Percentiles rank a stretch among this genome's conserved stretches.
These are phyloP conservation scores for Lachnellula subtilissima DNA, from an alignment of 2,329 filamentous ascomycete species.

Conservation along the genomic window DNA sequence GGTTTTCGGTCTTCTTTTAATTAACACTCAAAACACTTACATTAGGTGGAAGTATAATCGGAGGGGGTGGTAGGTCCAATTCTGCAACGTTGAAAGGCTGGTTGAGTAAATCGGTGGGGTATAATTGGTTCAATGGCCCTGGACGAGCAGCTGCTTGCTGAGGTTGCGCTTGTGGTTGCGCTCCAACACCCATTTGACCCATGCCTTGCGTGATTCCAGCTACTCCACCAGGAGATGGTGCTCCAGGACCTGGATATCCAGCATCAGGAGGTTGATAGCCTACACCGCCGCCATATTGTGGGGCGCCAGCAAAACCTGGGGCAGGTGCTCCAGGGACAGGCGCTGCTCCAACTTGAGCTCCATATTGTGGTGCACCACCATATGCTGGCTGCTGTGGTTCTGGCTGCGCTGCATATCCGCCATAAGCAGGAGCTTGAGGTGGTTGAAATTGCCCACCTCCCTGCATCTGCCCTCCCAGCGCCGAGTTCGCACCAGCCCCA, in stretches of 20 bases:
- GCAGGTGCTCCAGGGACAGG: constrained; percentile 34
- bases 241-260: constrained; percentile 56
- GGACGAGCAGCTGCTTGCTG: constrained; percentile 47
- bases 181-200: constrained; percentile 64
- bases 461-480: constrained; percentile 60
- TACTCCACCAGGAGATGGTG: constrained; percentile 39
- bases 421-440: constrained; percentile 34
- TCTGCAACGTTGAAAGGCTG: constrained; percentile 94
- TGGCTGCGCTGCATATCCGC: constrained; percentile 29
- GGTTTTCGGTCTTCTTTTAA: neutral
- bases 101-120: constrained; percentile 84
- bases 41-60: constrained; percentile 85
- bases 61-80: constrained; percentile 84
- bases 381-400: constrained; percentile 28
- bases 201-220: constrained; percentile 78
- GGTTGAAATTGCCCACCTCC: constrained; percentile 42
- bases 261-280: constrained; percentile 65
- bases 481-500: constrained; percentile 78
- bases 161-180: constrained; percentile 38
- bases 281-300: constrained; percentile 39
- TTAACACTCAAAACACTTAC: constrained; percentile 51
- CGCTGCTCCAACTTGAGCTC: constrained; percentile 32
- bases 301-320: constrained; percentile 30
- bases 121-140: constrained; percentile 74
- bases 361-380: constrained; percentile 27